Base-by-base conservation (phyloP, 106 monocot species). In the Acanthochlamys bracteata region DNA sequence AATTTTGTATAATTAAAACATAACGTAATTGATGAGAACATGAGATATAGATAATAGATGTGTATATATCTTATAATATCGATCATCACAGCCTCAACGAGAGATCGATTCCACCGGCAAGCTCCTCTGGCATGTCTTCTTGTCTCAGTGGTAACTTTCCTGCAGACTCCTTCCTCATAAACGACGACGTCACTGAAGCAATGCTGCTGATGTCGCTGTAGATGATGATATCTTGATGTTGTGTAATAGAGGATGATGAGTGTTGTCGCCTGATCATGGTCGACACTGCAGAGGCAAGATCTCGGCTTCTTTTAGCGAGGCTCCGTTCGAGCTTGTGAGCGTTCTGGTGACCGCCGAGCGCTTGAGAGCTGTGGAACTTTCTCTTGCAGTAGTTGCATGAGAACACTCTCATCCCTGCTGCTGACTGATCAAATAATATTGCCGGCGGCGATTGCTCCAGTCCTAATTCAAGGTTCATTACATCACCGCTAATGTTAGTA, bases 261-360 rank as follows among this genome's bases (percentile, higher is more conserved):
- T 6, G 6, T 6, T 49, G 49, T 10, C 10, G 49, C 3, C 9
- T 2, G 10, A 4, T 49, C 49, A 33, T 33, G 33, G 33, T n/a
- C n/a, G n/a, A 43, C 20, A 20, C 14, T 11, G 11, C 61, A 12
- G 16, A n/a, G 42, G 20, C 23, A 8, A 75, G 49, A 56, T 74
- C 82, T 10, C 71, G 60, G 43, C 68, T 72, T 67, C 83, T 45
- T 75, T 83, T 83, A 14, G 71, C 75, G 8, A 83, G 78, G 64
- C 71, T 79, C 27, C 83, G 59, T 67, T 82, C 82, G 19, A 82
- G 70, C 74, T 82, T 82, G 71, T 82, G 82, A 7, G 82, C 82
- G 67, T 82, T 82, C 74, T 82, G 82, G 70, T 83, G 82, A 1
- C 82, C 82, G 4, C 82, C 82, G 0, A 83, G 67, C 17, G 82